Evolutionary conservation across 2,329 filamentous ascomycete species (phyloP), one percentile per base, ranked within the genome.

Genomic region (Cercospora sojina): DNA sequence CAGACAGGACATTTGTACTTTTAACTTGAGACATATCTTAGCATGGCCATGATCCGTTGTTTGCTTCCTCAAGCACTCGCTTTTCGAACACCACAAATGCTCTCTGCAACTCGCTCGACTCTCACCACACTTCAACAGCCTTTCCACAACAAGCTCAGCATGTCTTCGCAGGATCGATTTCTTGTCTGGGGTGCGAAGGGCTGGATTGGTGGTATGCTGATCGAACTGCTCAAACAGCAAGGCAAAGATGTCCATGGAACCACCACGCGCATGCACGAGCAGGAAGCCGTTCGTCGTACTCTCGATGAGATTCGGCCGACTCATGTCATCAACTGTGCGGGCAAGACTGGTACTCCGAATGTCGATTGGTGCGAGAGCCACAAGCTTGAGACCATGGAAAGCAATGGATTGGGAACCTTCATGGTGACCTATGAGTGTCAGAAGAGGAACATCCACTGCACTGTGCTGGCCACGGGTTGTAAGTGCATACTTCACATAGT

Each of bases 301-400:
- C 81, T 90, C 27, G 82, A 87, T 58, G 80, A 80, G 59, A 79
- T 88, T 76, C 85, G 85, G 77, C 88, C 88, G 23, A 90, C 87
- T 3, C 87, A 90, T 74, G 87, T 90, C 64, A 79, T 90, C 59
- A 90, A 90, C 77, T 86, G 84, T 67, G 88, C 88, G 57, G 88
- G 88, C 67, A 87, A 84, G 74, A 90, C 87, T 3, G 88, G 88
- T 59, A 83, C 87, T 25, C 88, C 88, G 69, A 90, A 90, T 70
- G 87, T 90, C 75, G 88, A 90, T 78, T 90, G 87, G 87, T 90
- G 88, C 73, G 88, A 91, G 79, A 86, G 88, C 74, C 85, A 90
- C 80, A 88, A 86, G 79, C 85, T 88, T 77, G 85, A 86, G 64
- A 90, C 88, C 6, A 85, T 90, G 74, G 83, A 87, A 66, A 88